A percentile compares a stretch with the other conserved stretches of the same genome.
Evolutionary conservation across 106 monocot species (phyloP).

Genomic region (Dendrobium officinale): DNA sequence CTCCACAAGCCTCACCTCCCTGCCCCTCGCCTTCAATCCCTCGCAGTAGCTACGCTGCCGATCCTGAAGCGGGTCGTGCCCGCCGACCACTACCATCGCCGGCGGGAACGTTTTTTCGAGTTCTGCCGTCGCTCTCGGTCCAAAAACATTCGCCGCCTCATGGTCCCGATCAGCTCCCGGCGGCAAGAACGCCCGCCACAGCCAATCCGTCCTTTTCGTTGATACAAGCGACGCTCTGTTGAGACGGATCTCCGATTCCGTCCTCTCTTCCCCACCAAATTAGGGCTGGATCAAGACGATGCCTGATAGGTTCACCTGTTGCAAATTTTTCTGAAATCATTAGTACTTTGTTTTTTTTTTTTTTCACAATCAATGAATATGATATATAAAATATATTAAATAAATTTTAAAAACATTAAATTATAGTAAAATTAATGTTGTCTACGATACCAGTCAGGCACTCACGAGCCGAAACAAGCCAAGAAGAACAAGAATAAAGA

Average conservation of each 20-base stretch:
- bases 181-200: slow-evolving; percentile 37
- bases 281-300: slow-evolving; percentile 31
- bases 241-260: slow-evolving; percentile 29
- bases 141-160: slow-evolving; percentile 19
- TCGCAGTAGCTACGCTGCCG: slow-evolving; percentile 39
- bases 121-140: background rate
- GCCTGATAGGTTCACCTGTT: slow-evolving; percentile 10
- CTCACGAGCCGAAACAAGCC: slow-evolving; percentile 28
- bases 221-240: slow-evolving; percentile 10
- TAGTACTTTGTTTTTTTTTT: too few species aligned
- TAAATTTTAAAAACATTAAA: too few species aligned
- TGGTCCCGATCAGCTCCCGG: slow-evolving; percentile 30
- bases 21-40: slow-evolving; percentile 20
- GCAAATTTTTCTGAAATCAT: too few species aligned
- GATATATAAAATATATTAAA: too few species aligned
- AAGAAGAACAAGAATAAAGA: slow-evolving; percentile 70
- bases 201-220: slow-evolving; percentile 11
- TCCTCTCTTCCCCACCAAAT: slow-evolving; percentile 38
- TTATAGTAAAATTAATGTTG: too few species aligned
- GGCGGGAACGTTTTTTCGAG: slow-evolving; percentile 15
- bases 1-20: slow-evolving; percentile 24
- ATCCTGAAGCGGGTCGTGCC: slow-evolving; percentile 41
- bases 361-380: too few species aligned
- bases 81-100: slow-evolving; percentile 38
- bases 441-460: slow-evolving; percentile 13